These are phyloP conservation scores for Phytophthora megakarya DNA, from an alignment of 352 stramenopile genomes.

Conservation along the genomic window DNA sequence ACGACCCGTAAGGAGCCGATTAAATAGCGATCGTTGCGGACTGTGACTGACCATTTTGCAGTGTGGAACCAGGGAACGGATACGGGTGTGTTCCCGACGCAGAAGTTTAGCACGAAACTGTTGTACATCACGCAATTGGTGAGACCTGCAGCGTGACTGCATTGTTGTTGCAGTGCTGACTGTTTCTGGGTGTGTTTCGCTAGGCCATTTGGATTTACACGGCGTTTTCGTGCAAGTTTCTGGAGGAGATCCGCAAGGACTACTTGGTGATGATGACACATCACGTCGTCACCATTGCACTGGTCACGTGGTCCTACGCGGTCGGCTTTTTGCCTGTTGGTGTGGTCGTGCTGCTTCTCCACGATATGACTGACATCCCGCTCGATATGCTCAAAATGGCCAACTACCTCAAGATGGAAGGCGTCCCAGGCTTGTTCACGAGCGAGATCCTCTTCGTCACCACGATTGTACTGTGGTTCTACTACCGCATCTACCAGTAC, in stretches of 20 bases:
- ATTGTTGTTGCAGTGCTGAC: background rate
- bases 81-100: slow-evolving; percentile 73
- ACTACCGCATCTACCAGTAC: slow-evolving; percentile 89
- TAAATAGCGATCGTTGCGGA: background rate
- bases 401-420: slow-evolving; percentile 91
- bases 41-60: slow-evolving; percentile 27
- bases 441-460: slow-evolving; percentile 78
- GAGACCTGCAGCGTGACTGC: slow-evolving; percentile 1
- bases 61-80: slow-evolving; percentile 81
- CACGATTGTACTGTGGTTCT: slow-evolving; percentile 73
- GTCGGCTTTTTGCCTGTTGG: slow-evolving; percentile 84
- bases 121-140: slow-evolving; percentile 87
- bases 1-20: slow-evolving; percentile 58
- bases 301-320: slow-evolving; percentile 85
- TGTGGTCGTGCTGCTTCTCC: slow-evolving; percentile 82
- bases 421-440: slow-evolving; percentile 64
- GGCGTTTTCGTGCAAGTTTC: slow-evolving; percentile 88
- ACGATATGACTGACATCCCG: slow-evolving; percentile 89
- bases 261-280: slow-evolving; percentile 92
- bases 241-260: slow-evolving; percentile 89
- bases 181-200: background rate
- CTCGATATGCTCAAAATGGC: slow-evolving; percentile 90
- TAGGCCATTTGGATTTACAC: slow-evolving; percentile 91
- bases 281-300: slow-evolving; percentile 85
- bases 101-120: slow-evolving; percentile 84